phyloP scores from a whole-genome alignment of 805 yeast species.

The Candida maesae region DNA sequence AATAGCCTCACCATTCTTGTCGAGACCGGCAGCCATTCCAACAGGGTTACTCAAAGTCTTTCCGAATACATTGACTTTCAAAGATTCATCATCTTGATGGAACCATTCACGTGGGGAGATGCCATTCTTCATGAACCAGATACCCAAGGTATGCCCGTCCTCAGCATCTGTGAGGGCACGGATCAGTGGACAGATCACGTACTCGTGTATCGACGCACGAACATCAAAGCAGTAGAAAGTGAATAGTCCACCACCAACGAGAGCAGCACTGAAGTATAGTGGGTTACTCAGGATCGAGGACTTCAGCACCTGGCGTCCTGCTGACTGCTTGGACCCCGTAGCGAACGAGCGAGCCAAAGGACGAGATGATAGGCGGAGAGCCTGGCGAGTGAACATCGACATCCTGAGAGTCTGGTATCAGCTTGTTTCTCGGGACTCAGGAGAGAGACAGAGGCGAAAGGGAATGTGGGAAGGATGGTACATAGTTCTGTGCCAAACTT shows the following conservation, averaged over 20 bases:
- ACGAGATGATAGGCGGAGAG: background rate
- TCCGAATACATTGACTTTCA: conserved; percentile 65
- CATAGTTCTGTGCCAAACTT: too few relatives aligned
- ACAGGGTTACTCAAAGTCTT: conserved; percentile 66
- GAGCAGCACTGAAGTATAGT: conserved; percentile 4
- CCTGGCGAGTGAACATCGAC: conserved; percentile 5
- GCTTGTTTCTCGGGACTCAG: too few relatives aligned
- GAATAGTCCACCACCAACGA: conserved; percentile 34
- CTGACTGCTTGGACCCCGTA: conserved; percentile 3
- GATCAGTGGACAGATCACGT: conserved; percentile 71
- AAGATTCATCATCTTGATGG: conserved; percentile 47
- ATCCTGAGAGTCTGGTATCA: too few relatives aligned
- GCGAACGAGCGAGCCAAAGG: conserved; percentile 7
- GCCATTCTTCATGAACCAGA: conserved; percentile 65
- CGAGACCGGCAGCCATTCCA: conserved; percentile 95
- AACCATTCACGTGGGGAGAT: conserved; percentile 56
- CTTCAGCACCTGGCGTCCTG: conserved; percentile 6
- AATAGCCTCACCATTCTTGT: conserved; percentile 88
- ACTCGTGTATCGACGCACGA: conserved; percentile 79
- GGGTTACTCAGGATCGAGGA: conserved; percentile 11
- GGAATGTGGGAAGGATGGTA: too few relatives aligned
- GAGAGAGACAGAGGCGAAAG: too few relatives aligned
- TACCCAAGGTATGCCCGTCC: conserved; percentile 75
- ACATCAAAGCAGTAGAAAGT: conserved; percentile 64
- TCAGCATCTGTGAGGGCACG: conserved; percentile 78